Evolutionary conservation across 768 basidiomycete genomes (phyloP).

Genomic region (Suillus brevipes): DNA sequence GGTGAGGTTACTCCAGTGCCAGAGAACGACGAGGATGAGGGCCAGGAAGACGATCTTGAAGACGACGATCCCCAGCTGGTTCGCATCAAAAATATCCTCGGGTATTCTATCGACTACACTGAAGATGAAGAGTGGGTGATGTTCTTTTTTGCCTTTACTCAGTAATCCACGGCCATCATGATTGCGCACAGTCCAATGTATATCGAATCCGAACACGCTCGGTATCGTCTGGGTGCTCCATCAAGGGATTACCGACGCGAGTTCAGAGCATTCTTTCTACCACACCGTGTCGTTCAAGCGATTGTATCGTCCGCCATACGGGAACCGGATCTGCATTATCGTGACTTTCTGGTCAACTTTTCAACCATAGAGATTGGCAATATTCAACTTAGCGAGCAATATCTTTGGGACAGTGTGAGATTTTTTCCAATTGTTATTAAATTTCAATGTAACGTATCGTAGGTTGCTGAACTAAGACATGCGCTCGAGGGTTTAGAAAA

Average conservation of each 20-base stretch:
- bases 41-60: slow-evolving; percentile 51
- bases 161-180: slow-evolving; percentile 1
- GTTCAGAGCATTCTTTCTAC: slow-evolving; percentile 51
- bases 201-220: slow-evolving; percentile 63
- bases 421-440: not conserved
- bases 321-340: slow-evolving; percentile 31
- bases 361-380: slow-evolving; percentile 18
- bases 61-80: slow-evolving; percentile 41
- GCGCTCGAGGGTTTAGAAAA: slow-evolving; percentile 24
- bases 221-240: slow-evolving; percentile 58
- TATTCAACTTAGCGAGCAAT: slow-evolving; percentile 20
- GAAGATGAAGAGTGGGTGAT: slow-evolving; percentile 49
- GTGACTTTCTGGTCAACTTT: slow-evolving; percentile 38
- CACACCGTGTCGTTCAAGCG: slow-evolving; percentile 52
- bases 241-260: slow-evolving; percentile 41
- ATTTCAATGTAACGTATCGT: not conserved
- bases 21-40: slow-evolving; percentile 60
- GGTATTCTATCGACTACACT: slow-evolving; percentile 53
- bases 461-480: slow-evolving; percentile 23
- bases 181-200: slow-evolving; percentile 52
- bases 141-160: slow-evolving; percentile 7
- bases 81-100: slow-evolving; percentile 46
- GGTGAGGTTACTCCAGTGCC: slow-evolving; percentile 52
- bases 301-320: slow-evolving; percentile 34
- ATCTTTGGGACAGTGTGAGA: slow-evolving; percentile 31